Evolutionary conservation across 2,329 filamentous ascomycete species (phyloP), one percentile per base, ranked within the genome.

Genomic region (Gremmenia infestans): DNA sequence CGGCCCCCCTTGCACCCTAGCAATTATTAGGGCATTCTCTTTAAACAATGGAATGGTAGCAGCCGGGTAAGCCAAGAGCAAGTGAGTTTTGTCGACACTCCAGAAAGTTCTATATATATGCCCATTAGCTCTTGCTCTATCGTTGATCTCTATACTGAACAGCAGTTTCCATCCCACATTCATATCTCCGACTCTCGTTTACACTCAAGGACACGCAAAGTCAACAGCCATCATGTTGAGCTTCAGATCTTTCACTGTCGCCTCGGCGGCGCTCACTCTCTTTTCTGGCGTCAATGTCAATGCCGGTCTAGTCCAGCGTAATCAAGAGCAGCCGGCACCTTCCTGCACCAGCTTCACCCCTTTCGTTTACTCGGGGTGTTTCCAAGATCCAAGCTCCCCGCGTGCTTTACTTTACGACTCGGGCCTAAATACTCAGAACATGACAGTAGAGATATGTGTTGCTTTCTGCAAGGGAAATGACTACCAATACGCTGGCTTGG

Each of bases 381-480:
- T 65, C 52, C 7, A 50, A 17, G 69, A 72, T 50, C 57, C 59
- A 17, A 61, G 65, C 36, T 57, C 52, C 48, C 59, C 70, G 35
- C 57, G 63, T 9, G 59, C 69, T 47, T 63, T 72, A 5, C 61
- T 67, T 11, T 71, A 67, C 50, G 53, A 50, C 47, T 60, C 63
- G 23, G 62, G 63, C 28, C 55, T 70, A 5, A 58, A 67, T 17
- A 64, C 59, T 28, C 55, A 63, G 52, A 70, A 68, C 36, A 70
- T 71, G 60, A 73, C 71, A 0, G 63, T 72, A 4, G 66, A 71
- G 60, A 64, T 55, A 17, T 73, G 71, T 60, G 66, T 67, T 52
- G 66, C 69, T 51, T 70, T 69, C 47, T 73, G 71, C 55, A 73
- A 73, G 58, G 71, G 69, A 14, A 71, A 72, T 46, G 61, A 63